phyloP scores from a whole-genome alignment of 805 yeast genomes.

The Metschnikowia vanudenii region DNA sequence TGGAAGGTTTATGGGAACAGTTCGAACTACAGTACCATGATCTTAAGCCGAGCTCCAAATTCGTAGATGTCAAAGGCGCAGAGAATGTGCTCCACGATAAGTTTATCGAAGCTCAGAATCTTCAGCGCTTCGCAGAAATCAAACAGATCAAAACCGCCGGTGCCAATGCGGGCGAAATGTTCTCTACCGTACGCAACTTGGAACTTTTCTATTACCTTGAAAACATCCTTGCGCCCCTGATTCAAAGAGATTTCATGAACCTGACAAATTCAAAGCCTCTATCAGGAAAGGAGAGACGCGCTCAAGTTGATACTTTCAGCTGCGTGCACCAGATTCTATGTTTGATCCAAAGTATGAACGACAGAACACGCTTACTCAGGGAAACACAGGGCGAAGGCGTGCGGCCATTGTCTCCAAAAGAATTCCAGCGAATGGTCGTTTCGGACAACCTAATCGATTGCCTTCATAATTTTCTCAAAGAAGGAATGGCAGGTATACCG shows the following conservation, averaged over 20 bases:
- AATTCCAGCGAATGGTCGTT: slow-evolving; percentile 6
- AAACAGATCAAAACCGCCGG: slow-evolving; percentile 9
- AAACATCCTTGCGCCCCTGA: slow-evolving; percentile 7
- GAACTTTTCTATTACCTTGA: slow-evolving; percentile 11
- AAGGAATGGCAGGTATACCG: slow-evolving; percentile 12
- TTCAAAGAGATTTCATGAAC: slow-evolving; percentile 2
- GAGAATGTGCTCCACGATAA: slow-evolving; percentile 3
- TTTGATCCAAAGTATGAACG: slow-evolving; percentile 9
- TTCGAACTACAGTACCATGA: slow-evolving; percentile 11
- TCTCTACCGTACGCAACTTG: slow-evolving; percentile 8
- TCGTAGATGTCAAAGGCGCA: slow-evolving; percentile 6
- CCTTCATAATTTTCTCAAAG: slow-evolving; percentile 10
- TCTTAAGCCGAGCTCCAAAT: slow-evolving; percentile 4
- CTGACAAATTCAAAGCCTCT: background rate
- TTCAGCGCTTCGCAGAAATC: slow-evolving; percentile 11
- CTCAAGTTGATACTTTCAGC: slow-evolving; percentile 7
- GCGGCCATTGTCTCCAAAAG: slow-evolving; percentile 2
- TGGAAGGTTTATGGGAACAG: slow-evolving; percentile 10
- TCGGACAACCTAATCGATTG: slow-evolving; percentile 7
- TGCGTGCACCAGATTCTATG: slow-evolving; percentile 10
- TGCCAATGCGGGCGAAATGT: slow-evolving; percentile 8
- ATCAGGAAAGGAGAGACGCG: background rate
- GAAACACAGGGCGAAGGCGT: slow-evolving; percentile 8
- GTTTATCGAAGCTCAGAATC: slow-evolving; percentile 3
- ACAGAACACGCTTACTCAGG: slow-evolving; percentile 6